Percentiles rank a stretch among this genome's conserved stretches.
Conservation (phyloP, 139 green algal genomes). For the Ulvella scutata region DNA sequence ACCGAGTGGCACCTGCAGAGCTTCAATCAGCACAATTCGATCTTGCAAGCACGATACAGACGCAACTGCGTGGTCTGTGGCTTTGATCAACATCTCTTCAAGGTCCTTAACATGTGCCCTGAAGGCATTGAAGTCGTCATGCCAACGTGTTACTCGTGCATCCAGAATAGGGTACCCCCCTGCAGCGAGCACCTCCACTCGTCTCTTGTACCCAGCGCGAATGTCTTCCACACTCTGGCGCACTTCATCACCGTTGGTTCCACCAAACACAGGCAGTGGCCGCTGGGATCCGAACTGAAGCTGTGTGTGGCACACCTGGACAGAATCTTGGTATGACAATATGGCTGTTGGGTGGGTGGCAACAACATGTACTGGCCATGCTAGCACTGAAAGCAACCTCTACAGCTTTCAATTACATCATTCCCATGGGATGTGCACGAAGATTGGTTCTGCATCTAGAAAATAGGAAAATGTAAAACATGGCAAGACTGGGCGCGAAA, state of each 20-base stretch:
- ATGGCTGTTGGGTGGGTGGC: background rate
- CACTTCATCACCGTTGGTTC: slow-evolving; percentile 57
- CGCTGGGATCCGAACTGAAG: slow-evolving; percentile 60
- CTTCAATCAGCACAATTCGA: slow-evolving; percentile 36
- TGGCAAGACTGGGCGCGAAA: too few species aligned
- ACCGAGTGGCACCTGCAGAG: slow-evolving; percentile 21
- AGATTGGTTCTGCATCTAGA: too few species aligned
- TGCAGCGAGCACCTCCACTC: slow-evolving; percentile 25
- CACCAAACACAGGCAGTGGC: slow-evolving; percentile 54
- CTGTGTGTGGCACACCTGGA: slow-evolving; percentile 61
- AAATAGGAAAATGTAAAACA: too few species aligned
- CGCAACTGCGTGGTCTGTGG: slow-evolving; percentile 51
- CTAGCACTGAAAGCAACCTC: too few species aligned
- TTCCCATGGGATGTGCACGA: too few species aligned
- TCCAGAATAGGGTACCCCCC: slow-evolving; percentile 69
- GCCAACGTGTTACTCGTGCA: slow-evolving; percentile 63
- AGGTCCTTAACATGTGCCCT: slow-evolving; percentile 69
- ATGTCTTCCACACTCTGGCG: slow-evolving; percentile 68
- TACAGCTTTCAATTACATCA: too few species aligned
- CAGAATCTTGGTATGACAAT: background rate
- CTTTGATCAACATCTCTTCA: slow-evolving; percentile 61
- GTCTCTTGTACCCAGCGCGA: slow-evolving; percentile 21
- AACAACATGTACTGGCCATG: too few species aligned
- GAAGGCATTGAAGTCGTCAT: slow-evolving; percentile 81
- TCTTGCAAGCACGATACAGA: slow-evolving; percentile 16